Conservation (phyloP, 441 rosid species). For the Eutrema salsugineum region DNA sequence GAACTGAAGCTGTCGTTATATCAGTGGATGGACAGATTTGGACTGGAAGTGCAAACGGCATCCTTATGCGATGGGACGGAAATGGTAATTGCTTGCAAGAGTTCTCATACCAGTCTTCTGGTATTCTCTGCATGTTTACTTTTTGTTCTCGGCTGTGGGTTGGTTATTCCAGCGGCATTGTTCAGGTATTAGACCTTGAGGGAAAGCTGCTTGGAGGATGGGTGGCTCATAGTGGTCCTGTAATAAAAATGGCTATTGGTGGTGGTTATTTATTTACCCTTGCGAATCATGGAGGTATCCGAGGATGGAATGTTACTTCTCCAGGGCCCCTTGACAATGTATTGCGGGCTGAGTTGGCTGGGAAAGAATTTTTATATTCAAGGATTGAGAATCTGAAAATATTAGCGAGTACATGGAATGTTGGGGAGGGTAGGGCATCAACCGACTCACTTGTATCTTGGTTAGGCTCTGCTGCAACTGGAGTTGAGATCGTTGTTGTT, state of each 20-base stretch:
- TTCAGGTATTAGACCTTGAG: conserved; percentile 64
- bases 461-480: conserved; percentile 58
- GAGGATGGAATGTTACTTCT: conserved; percentile 69
- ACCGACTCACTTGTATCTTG: conserved; percentile 56
- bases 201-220: conserved; percentile 61
- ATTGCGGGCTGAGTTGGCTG: conserved; percentile 51
- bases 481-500: conserved; percentile 58
- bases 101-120: conserved; percentile 46
- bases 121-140: conserved; percentile 60
- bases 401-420: conserved; percentile 67
- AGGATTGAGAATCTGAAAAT: conserved; percentile 53
- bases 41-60: conserved; percentile 66
- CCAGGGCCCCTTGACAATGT: conserved; percentile 66
- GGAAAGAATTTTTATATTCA: conserved; percentile 53
- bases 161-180: conserved; percentile 56
- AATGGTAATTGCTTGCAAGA: conserved; percentile 63
- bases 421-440: conserved; percentile 65
- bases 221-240: conserved; percentile 68
- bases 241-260: conserved; percentile 54
- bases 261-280: conserved; percentile 57
- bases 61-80: conserved; percentile 62
- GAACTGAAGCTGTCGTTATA: conserved; percentile 51
- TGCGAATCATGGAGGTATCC: conserved; percentile 74
- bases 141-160: conserved; percentile 56
- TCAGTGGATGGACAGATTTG: conserved; percentile 54